These are phyloP conservation scores for Aspergillus ruber DNA, from an alignment of 2,329 filamentous ascomycete species.

Conservation along the genomic window DNA sequence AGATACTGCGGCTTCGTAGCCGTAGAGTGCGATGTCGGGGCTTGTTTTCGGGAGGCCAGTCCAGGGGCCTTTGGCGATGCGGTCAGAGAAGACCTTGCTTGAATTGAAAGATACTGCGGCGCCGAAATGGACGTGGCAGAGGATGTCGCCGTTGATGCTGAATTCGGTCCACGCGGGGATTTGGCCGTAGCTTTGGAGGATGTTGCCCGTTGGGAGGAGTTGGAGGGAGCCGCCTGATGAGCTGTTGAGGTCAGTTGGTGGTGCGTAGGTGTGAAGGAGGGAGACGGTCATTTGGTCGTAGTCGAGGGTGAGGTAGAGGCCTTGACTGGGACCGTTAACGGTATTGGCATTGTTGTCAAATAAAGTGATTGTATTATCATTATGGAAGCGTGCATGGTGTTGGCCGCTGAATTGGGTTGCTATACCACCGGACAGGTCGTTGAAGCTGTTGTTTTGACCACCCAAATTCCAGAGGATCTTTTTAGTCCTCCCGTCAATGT, in stretches of 20 bases:
- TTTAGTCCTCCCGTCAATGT: slow-evolving; percentile 39
- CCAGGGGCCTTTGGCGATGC: slow-evolving; percentile 51
- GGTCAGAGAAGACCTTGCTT: slow-evolving; percentile 45
- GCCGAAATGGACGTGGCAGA: slow-evolving; percentile 51
- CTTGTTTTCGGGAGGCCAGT: slow-evolving; percentile 42
- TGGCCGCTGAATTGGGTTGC: slow-evolving; percentile 48
- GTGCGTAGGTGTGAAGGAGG: slow-evolving; percentile 35
- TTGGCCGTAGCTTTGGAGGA: slow-evolving; percentile 46
- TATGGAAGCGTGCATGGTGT: slow-evolving; percentile 45
- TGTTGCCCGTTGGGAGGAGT: slow-evolving; percentile 38
- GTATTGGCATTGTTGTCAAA: slow-evolving; percentile 36
- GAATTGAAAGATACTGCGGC: slow-evolving; percentile 15
- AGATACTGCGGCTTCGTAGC: slow-evolving; percentile 18
- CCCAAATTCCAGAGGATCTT: slow-evolving; percentile 48
- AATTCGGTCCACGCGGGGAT: slow-evolving; percentile 49
- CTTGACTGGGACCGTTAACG: slow-evolving; percentile 31
- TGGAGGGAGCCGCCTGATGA: slow-evolving; percentile 41
- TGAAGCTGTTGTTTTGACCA: slow-evolving; percentile 41
- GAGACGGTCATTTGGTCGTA: slow-evolving; percentile 38
- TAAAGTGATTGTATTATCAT: slow-evolving; percentile 27
- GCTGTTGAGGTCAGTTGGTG: slow-evolving; percentile 33
- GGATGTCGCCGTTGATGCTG: slow-evolving; percentile 35
- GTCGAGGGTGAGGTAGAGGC: slow-evolving; percentile 40
- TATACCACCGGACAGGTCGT: slow-evolving; percentile 33
- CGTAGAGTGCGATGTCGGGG: slow-evolving; percentile 17